Evolutionary conservation across 2,329 filamentous ascomycete species (phyloP).

Genomic region (Pyrenophora tritici-repentis): DNA sequence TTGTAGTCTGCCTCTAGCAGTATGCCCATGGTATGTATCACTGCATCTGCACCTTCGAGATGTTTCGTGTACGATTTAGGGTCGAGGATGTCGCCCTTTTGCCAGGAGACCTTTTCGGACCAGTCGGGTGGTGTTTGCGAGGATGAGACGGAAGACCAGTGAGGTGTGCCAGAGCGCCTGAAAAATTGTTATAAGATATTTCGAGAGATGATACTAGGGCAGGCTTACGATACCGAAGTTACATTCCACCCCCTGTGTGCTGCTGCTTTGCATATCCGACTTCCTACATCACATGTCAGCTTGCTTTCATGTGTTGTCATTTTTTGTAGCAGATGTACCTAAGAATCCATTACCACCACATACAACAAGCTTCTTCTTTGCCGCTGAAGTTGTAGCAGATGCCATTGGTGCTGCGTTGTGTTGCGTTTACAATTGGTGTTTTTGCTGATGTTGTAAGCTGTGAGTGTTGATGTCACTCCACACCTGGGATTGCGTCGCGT

Average conservation of each 20-base stretch:
- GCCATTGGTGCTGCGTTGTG: slow-evolving; percentile 50
- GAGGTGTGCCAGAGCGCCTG: slow-evolving; percentile 87
- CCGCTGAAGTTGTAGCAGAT: slow-evolving; percentile 59
- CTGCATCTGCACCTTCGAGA: slow-evolving; percentile 77
- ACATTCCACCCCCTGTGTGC: slow-evolving; percentile 88
- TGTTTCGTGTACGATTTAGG: slow-evolving; percentile 78
- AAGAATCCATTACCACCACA: slow-evolving; percentile 94
- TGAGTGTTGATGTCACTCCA: slow-evolving; percentile 45
- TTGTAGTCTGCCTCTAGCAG: slow-evolving; percentile 98
- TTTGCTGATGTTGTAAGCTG: slow-evolving; percentile 10
- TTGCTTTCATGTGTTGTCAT: background rate
- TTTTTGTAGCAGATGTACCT: slow-evolving; percentile 54
- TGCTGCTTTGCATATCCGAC: slow-evolving; percentile 88
- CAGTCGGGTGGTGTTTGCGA: slow-evolving; percentile 74
- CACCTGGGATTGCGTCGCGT: slow-evolving; percentile 21
- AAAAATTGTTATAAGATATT: background rate
- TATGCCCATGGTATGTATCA: slow-evolving; percentile 95
- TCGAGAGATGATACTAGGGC: slow-evolving; percentile 2
- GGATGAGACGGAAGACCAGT: slow-evolving; percentile 79
- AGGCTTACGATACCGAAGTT: slow-evolving; percentile 79
- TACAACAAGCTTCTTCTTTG: slow-evolving; percentile 80
- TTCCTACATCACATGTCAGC: slow-evolving; percentile 51
- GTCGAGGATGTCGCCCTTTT: slow-evolving; percentile 82
- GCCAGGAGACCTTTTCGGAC: slow-evolving; percentile 84
- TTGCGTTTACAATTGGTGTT: background rate